A percentile compares a stretch with the other conserved stretches of the same genome.
Conservation (phyloP, 106 monocot species). For the Alisma plantagoaquatica region DNA sequence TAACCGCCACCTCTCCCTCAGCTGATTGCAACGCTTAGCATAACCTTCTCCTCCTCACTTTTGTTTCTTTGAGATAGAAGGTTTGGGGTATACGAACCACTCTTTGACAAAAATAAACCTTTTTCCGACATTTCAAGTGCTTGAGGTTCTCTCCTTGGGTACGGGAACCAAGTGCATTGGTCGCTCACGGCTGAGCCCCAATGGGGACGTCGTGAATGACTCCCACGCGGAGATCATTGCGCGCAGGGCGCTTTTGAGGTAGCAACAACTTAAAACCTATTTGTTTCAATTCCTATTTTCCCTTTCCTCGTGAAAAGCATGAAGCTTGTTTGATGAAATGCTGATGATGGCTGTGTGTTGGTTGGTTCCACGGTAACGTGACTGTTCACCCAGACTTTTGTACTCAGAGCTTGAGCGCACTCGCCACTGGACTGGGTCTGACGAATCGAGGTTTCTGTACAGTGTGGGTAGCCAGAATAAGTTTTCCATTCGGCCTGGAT, state of each 20-base stretch:
- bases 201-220: conserved; percentile 85
- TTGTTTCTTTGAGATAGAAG: too few relatives aligned
- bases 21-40: too few relatives aligned
- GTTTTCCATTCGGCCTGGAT: conserved; percentile 46
- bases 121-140: conserved; percentile 11
- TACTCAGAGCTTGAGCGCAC: conserved; percentile 62
- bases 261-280: background rate
- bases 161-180: conserved; percentile 98
- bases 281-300: too few relatives aligned
- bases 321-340: conserved; percentile 2
- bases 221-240: conserved; percentile 93
- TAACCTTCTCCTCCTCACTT: too few relatives aligned
- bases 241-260: conserved; percentile 69
- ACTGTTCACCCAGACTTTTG: conserved; percentile 25
- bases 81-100: too few relatives aligned
- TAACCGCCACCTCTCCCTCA: conserved; percentile 5
- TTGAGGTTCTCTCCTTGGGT: conserved; percentile 70
- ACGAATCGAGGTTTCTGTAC: conserved; percentile 17
- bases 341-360: background rate
- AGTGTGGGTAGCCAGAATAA: conserved; percentile 12
- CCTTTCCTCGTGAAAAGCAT: background rate
- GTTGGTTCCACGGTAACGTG: background rate
- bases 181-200: conserved; percentile 51
- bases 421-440: background rate
- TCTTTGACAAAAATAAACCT: background rate